Evolutionary conservation across 1,139 yeast species (phyloP).

Genomic region (Pichia sp.): DNA sequence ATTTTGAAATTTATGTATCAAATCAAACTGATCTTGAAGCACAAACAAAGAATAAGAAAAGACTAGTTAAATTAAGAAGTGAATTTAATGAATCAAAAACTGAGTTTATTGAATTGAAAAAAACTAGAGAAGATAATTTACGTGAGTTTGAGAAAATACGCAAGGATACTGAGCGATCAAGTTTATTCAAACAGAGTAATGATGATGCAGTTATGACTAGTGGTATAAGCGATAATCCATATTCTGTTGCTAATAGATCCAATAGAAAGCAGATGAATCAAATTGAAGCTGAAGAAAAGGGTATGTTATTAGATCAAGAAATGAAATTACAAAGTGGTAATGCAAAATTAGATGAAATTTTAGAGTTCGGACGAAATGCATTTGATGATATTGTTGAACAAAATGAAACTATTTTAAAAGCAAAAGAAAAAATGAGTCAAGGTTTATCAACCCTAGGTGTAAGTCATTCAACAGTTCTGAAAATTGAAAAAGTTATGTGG

Average conservation of each 20-base stretch:
- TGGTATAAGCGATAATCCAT: slow-evolving; percentile 56
- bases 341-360: slow-evolving; percentile 77
- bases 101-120: slow-evolving; percentile 59
- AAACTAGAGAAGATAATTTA: slow-evolving; percentile 50
- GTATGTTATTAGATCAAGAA: slow-evolving; percentile 58
- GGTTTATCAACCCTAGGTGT: slow-evolving; percentile 80
- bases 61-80: slow-evolving; percentile 53
- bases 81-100: slow-evolving; percentile 53
- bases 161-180: slow-evolving; percentile 20
- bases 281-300: slow-evolving; percentile 18
- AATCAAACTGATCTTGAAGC: slow-evolving; percentile 54
- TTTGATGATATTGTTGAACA: slow-evolving; percentile 85
- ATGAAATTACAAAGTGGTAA: slow-evolving; percentile 64
- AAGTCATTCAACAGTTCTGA: slow-evolving; percentile 75
- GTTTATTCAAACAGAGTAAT: slow-evolving; percentile 29
- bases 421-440: slow-evolving; percentile 61
- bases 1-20: slow-evolving; percentile 59
- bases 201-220: slow-evolving; percentile 43
- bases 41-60: slow-evolving; percentile 54
- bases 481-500: slow-evolving; percentile 76
- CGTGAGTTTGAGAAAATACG: slow-evolving; percentile 1
- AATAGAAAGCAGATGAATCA: slow-evolving; percentile 36
- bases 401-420: slow-evolving; percentile 58
- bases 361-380: slow-evolving; percentile 84
- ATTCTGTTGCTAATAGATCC: slow-evolving; percentile 28